A percentile compares a stretch with the other conserved stretches of the same genome.
Evolutionary conservation across 2,329 filamentous ascomycete genomes (phyloP).

Genomic region (Verticillium nubilum): DNA sequence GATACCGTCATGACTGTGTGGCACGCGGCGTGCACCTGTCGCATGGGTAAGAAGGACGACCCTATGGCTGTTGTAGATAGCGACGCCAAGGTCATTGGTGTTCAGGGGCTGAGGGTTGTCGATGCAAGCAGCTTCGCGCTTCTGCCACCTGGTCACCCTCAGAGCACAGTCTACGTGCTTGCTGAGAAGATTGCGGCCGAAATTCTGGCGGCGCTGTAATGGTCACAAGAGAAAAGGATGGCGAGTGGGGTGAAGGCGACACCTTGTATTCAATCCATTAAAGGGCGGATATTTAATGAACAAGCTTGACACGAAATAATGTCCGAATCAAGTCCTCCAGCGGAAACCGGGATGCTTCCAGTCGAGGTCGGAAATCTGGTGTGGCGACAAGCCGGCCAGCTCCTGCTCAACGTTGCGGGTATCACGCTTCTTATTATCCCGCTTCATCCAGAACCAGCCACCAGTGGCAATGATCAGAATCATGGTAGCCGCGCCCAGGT

Average conservation of each 20-base stretch:
- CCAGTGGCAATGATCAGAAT: constrained; percentile 44
- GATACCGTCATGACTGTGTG: constrained; percentile 3
- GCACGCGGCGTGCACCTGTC: constrained; percentile 5
- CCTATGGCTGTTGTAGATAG: constrained; percentile 24
- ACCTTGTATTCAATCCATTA: background rate
- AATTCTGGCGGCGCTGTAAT: constrained; percentile 18
- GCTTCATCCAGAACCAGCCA: constrained; percentile 53
- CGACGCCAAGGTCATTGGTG: constrained; percentile 21
- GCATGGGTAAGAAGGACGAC: constrained; percentile 22
- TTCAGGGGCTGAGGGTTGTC: constrained; percentile 22
- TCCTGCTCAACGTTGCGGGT: constrained; percentile 49
- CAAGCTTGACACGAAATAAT: background rate
- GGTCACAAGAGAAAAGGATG: background rate
- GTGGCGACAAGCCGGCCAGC: constrained; percentile 47
- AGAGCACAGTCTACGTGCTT: constrained; percentile 15
- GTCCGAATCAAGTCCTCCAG: constrained; percentile 36
- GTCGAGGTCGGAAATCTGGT: constrained; percentile 55
- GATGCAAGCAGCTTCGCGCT: constrained; percentile 22
- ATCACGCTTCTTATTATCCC: constrained; percentile 54
- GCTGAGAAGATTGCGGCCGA: constrained; percentile 19
- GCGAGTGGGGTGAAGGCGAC: background rate
- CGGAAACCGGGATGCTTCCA: constrained; percentile 64
- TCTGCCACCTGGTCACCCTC: constrained; percentile 18
- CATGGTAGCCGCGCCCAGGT: constrained; percentile 50
- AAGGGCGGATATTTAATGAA: background rate